Percentiles rank a stretch among this genome's conserved stretches.
phyloP scores from a whole-genome alignment of 2,329 filamentous ascomycete species.

The Trichoderma koningii region DNA sequence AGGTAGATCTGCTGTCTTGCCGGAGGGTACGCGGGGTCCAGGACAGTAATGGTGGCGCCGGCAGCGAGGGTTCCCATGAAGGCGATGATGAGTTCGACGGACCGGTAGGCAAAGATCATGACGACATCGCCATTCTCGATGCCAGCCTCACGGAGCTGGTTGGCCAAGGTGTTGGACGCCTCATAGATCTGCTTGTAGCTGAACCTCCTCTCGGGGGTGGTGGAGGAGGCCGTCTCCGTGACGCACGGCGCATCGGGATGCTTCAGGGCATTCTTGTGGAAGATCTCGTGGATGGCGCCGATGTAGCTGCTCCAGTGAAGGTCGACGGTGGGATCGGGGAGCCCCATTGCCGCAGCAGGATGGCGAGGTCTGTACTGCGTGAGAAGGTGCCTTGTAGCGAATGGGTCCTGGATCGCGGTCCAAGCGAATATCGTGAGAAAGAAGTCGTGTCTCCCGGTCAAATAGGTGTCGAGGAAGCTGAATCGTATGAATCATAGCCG shows the following conservation, averaged over 20 bases:
- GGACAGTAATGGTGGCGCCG: slow-evolving; percentile 64
- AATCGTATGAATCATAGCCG: neutral
- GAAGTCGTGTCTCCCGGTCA: neutral
- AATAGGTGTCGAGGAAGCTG: neutral
- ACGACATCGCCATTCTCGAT: slow-evolving; percentile 81
- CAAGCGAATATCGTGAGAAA: neutral
- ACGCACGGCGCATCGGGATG: slow-evolving; percentile 64
- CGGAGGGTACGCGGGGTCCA: slow-evolving; percentile 63
- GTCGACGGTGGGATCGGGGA: slow-evolving; percentile 67
- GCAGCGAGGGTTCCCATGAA: slow-evolving; percentile 74
- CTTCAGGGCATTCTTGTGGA: slow-evolving; percentile 64
- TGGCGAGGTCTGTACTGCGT: neutral
- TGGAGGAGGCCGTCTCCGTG: slow-evolving; percentile 47
- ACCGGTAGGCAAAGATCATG: slow-evolving; percentile 86
- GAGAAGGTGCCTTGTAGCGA: no score
- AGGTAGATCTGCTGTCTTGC: slow-evolving; percentile 60
- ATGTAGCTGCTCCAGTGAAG: slow-evolving; percentile 65
- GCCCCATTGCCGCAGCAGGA: slow-evolving; percentile 14
- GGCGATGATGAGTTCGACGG: slow-evolving; percentile 64
- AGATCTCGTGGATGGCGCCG: slow-evolving; percentile 69
- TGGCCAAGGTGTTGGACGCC: slow-evolving; percentile 75
- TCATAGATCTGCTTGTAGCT: slow-evolving; percentile 87
- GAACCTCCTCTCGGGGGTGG: slow-evolving; percentile 64
- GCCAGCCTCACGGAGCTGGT: slow-evolving; percentile 75
- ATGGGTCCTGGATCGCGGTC: no score